phyloP scores from a whole-genome alignment of 441 rosid genomes.

The Arabidopsis lyrata region DNA sequence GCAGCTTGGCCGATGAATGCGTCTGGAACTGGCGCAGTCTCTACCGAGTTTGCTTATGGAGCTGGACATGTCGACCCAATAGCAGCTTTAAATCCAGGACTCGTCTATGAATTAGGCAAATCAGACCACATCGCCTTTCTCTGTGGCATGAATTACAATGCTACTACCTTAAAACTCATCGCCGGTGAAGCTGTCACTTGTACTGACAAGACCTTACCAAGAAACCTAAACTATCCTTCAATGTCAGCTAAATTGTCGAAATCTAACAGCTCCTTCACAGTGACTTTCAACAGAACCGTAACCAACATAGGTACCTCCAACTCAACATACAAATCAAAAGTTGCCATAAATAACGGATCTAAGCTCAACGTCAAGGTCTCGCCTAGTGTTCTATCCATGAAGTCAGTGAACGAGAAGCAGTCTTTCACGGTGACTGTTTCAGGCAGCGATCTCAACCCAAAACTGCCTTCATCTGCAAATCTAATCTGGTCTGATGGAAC shows the following conservation, averaged over 20 bases:
- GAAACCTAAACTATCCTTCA: slow-evolving; percentile 40
- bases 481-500: slow-evolving; percentile 54
- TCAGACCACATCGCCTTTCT: slow-evolving; percentile 36
- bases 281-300: slow-evolving; percentile 52
- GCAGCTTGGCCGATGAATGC: slow-evolving; percentile 43
- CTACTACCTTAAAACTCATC: background rate
- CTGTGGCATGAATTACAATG: slow-evolving; percentile 19
- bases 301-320: slow-evolving; percentile 54
- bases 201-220: slow-evolving; percentile 6
- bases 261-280: slow-evolving; percentile 23
- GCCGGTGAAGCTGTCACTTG: slow-evolving; percentile 24
- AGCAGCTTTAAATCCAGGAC: slow-evolving; percentile 38
- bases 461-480: slow-evolving; percentile 33
- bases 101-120: slow-evolving; percentile 31
- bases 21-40: background rate
- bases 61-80: slow-evolving; percentile 43
- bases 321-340: slow-evolving; percentile 49
- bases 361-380: slow-evolving; percentile 40
- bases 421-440: slow-evolving; percentile 46
- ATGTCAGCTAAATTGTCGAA: slow-evolving; percentile 23
- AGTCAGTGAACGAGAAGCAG: slow-evolving; percentile 45
- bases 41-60: slow-evolving; percentile 41
- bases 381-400: slow-evolving; percentile 51
- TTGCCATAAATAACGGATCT: slow-evolving; percentile 17
- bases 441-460: slow-evolving; percentile 2